Evolutionary conservation across 345 rosid genomes (phyloP), one percentile per base, ranked within the genome.

Genomic region (Melastoma malabathricum): DNA sequence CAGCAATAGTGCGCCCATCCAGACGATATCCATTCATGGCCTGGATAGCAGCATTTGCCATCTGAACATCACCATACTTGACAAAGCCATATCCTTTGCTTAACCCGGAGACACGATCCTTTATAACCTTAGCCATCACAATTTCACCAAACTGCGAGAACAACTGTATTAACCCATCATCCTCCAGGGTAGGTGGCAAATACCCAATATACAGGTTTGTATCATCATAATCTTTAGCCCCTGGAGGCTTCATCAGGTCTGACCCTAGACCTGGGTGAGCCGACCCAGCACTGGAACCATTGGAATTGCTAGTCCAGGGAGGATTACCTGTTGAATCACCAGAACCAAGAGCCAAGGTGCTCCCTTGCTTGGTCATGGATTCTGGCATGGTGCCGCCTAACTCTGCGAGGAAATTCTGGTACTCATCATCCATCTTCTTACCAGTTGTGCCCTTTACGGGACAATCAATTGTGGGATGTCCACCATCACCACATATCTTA

Each of bases 381-480:
- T 85, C 99, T 46, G 99, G 97, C 70, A 88, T 77, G 18, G 90
- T 75, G 51, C 86, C 94, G 46, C 95, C 86, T 57, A 93, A 61
- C 71, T 93, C 94, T 1, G 99, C 97, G 80, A 81, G 75, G 69
- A 93, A 88, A 60, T 81, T 93, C 75, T 76, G 99, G 67, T 93
- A 93, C 55, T 93, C 97, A 54, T 93, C 99, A 72, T 93, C 99
- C 99, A 85, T 93, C 63, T 83, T 93, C 83, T 93, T 88, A 46
- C 99, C 92, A 0, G 76, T 73, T 10, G 96, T 75, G 56, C 95
- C 94, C 77, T 93, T 93, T 60, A 88, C 75, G 1, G 95, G 99
- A 59, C 99, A 93, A 74, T 93, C 97, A 48, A 88, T 93, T 0
- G 97, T 93, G 5, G 99, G 99, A 53, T 93, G 99, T 47, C 99